Evolutionary conservation across 495 filamentous ascomycete genomes (phyloP).

Genomic region (Neurospora africana): DNA sequence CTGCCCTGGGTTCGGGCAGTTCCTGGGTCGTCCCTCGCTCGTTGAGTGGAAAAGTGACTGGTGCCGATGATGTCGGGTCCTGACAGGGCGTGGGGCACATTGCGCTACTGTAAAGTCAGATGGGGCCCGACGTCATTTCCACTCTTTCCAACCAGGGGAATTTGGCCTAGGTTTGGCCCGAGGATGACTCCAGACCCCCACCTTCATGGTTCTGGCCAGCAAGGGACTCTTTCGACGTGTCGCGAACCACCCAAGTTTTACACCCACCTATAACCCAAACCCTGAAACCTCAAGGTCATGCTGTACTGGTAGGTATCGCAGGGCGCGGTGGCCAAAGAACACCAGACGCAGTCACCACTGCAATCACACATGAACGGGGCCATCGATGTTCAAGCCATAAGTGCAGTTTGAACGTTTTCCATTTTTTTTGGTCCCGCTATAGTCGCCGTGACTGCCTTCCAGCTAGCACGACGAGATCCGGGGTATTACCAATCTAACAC

Average conservation of each 20-base stretch:
- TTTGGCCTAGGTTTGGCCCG: neutral
- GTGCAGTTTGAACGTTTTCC: neutral
- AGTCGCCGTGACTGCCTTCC: neutral
- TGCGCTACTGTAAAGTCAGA: neutral
- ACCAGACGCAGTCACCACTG: neutral
- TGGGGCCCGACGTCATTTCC: conserved; percentile 8
- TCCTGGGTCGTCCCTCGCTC: neutral
- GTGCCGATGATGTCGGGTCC: conserved; percentile 4
- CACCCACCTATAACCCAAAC: neutral
- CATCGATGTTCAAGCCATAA: neutral
- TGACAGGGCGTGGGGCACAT: conserved; percentile 7
- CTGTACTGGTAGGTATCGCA: neutral
- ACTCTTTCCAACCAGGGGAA: neutral
- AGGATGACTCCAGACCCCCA: neutral
- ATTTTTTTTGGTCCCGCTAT: neutral
- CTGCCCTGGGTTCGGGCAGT: neutral
- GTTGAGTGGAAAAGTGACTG: neutral
- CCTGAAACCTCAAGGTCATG: neutral
- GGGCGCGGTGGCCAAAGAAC: neutral
- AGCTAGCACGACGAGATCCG: neutral
- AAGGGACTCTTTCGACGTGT: neutral
- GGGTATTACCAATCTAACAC: neutral
- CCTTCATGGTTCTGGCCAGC: neutral
- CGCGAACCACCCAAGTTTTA: neutral
- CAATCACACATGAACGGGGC: neutral